Evolutionary conservation across 208 protist genomes (phyloP).

Genomic region (Leishmania major): DNA sequence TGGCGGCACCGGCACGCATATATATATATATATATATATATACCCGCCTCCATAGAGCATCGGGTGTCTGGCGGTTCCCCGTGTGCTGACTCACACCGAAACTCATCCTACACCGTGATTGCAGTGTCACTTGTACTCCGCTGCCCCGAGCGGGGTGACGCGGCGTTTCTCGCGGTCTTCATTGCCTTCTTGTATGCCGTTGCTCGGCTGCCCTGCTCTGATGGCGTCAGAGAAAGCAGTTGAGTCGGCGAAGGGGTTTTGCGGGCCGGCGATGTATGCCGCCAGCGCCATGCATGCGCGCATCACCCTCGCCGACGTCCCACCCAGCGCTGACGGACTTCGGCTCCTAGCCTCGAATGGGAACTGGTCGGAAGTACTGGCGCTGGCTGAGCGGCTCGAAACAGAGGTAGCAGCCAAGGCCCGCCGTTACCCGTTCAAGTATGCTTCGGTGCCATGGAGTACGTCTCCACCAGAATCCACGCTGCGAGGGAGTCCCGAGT

Average conservation of each 20-base stretch:
- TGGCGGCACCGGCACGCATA: not conserved
- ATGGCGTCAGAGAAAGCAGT: constrained; percentile 34
- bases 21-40: not conserved
- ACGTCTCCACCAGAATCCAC: not conserved
- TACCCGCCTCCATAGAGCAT: not conserved
- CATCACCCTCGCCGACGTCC: constrained; percentile 31
- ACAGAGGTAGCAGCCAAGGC: constrained; percentile 36
- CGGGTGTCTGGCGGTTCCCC: not conserved
- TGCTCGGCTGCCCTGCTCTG: not conserved
- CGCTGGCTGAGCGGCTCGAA: constrained; percentile 60
- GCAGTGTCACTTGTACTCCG: not conserved
- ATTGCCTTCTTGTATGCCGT: not conserved
- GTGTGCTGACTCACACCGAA: not conserved
- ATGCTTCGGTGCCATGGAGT: constrained; percentile 1
- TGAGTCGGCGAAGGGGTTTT: constrained; percentile 25
- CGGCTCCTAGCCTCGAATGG: constrained; percentile 57
- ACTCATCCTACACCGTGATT: not conserved
- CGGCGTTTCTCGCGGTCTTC: not conserved
- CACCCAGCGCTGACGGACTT: constrained; percentile 64
- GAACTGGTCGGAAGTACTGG: constrained; percentile 70
- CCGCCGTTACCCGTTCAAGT: constrained; percentile 9
- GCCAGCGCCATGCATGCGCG: constrained; percentile 11
- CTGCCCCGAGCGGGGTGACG: not conserved
- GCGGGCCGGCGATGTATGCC: constrained; percentile 21
- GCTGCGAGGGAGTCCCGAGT: not conserved